These are phyloP conservation scores for Glycine latifolia DNA, from an alignment of 306 rosid genomes.

Conservation along the genomic window DNA sequence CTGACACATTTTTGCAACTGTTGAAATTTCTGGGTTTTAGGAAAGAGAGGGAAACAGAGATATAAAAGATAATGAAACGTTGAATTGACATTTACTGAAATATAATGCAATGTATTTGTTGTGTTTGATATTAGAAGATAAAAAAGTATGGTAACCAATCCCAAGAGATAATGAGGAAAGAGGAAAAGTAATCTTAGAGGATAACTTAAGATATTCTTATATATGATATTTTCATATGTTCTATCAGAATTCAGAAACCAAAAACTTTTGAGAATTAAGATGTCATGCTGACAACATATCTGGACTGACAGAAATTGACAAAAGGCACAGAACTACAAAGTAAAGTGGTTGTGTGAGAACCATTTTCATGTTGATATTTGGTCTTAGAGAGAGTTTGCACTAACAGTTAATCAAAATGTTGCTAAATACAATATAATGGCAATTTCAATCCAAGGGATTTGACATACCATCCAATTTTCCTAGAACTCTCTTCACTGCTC, in stretches of 20 bases:
- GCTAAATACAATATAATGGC: conserved; percentile 12
- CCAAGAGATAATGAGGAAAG: background rate
- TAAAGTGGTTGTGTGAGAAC: background rate
- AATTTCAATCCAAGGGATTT: background rate
- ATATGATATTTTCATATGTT: background rate
- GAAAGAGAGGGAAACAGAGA: background rate
- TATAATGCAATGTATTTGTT: background rate
- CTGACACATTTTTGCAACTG: background rate
- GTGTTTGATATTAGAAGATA: background rate
- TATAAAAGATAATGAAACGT: background rate
- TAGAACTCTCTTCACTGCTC: conserved; percentile 94
- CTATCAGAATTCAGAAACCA: background rate
- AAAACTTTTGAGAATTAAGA: background rate
- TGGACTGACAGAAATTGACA: background rate
- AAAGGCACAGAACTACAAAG: conserved; percentile 17
- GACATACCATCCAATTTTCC: conserved; percentile 88
- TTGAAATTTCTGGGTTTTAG: background rate
- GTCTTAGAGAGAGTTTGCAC: conserved; percentile 4
- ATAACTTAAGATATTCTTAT: background rate
- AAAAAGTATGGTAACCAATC: background rate
- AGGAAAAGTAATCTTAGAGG: background rate
- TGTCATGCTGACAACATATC: background rate
- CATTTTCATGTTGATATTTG: background rate
- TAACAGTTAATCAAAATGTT: conserved; percentile 10
- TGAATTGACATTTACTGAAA: background rate